Percentiles rank a stretch among this genome's conserved stretches.
Evolutionary conservation across 2,329 filamentous ascomycete species (phyloP).

Genomic region (Alternaria ethzedia): DNA sequence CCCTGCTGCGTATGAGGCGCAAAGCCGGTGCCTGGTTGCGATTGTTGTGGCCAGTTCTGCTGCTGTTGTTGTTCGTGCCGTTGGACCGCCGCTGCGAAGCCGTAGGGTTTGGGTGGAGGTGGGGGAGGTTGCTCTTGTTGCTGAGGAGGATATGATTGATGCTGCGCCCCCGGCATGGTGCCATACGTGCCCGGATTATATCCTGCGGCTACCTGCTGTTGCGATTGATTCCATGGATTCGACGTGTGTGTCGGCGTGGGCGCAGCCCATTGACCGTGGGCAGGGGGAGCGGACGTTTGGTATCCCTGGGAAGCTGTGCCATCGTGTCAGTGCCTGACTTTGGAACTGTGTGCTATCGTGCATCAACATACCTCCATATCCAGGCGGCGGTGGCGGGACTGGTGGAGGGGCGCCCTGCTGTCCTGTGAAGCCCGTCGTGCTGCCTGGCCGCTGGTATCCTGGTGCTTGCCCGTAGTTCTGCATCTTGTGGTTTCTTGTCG

Average conservation of each 20-base stretch:
- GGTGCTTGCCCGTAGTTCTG: conserved; percentile 41
- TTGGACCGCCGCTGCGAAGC: conserved; percentile 38
- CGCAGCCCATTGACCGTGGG: conserved; percentile 41
- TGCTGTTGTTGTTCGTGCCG: conserved; percentile 24
- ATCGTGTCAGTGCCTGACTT: conserved; percentile 3
- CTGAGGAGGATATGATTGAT: conserved; percentile 27
- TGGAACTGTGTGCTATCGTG: background rate
- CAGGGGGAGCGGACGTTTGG: conserved; percentile 28
- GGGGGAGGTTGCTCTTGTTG: conserved; percentile 42
- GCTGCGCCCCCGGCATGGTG: conserved; percentile 35
- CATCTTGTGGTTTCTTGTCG: conserved; percentile 22
- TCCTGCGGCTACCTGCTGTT: conserved; percentile 27
- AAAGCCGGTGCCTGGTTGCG: conserved; percentile 27
- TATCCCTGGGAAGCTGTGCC: conserved; percentile 27
- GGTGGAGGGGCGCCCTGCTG: conserved; percentile 22
- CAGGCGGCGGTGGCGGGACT: conserved; percentile 29
- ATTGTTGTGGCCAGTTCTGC: conserved; percentile 25
- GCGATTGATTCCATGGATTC: conserved; percentile 34
- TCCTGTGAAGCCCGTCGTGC: conserved; percentile 36
- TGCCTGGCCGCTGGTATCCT: conserved; percentile 41
- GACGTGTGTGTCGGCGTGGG: conserved; percentile 26
- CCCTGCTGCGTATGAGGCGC: conserved; percentile 33
- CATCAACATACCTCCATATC: conserved; percentile 35
- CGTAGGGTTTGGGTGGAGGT: conserved; percentile 46
- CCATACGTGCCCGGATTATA: conserved; percentile 46